Conservation (phyloP, 768 basidiomycete species). For the Agrocybe chaxingu region DNA sequence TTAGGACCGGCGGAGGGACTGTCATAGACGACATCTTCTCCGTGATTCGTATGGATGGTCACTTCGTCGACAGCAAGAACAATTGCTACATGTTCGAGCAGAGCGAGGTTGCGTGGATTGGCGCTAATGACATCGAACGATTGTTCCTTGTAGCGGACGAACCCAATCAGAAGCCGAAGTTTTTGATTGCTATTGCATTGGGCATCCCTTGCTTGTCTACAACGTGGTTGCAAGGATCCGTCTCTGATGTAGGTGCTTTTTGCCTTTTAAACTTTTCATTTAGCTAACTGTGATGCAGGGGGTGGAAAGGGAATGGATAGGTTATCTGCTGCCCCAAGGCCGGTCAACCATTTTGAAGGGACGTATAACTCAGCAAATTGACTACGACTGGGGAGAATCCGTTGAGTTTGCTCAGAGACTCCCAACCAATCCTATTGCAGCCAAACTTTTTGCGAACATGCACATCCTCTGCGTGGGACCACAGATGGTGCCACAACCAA, state of each 20-base stretch:
- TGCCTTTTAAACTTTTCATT: background rate
- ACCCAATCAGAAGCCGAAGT: slow-evolving; percentile 71
- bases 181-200: slow-evolving; percentile 75
- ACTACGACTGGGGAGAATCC: slow-evolving; percentile 45
- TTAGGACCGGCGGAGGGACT: slow-evolving; percentile 50
- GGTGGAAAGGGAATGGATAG: slow-evolving; percentile 53
- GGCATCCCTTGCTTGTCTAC: slow-evolving; percentile 79
- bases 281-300: slow-evolving; percentile 21
- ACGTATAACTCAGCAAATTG: slow-evolving; percentile 43
- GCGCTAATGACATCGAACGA: slow-evolving; percentile 41
- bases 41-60: slow-evolving; percentile 56
- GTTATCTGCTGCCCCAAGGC: slow-evolving; percentile 62
- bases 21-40: slow-evolving; percentile 62
- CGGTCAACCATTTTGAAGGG: slow-evolving; percentile 33
- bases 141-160: slow-evolving; percentile 71
- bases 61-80: slow-evolving; percentile 25
- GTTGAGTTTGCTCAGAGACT: slow-evolving; percentile 56
- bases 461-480: slow-evolving; percentile 59
- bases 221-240: slow-evolving; percentile 48
- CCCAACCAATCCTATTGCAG: slow-evolving; percentile 51
- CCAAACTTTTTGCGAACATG: slow-evolving; percentile 53
- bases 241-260: slow-evolving; percentile 24
- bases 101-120: slow-evolving; percentile 44
- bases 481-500: slow-evolving; percentile 49
- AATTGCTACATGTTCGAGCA: slow-evolving; percentile 53